phyloP scores from a whole-genome alignment of 768 basidiomycete species.

The Auricularia sp. region DNA sequence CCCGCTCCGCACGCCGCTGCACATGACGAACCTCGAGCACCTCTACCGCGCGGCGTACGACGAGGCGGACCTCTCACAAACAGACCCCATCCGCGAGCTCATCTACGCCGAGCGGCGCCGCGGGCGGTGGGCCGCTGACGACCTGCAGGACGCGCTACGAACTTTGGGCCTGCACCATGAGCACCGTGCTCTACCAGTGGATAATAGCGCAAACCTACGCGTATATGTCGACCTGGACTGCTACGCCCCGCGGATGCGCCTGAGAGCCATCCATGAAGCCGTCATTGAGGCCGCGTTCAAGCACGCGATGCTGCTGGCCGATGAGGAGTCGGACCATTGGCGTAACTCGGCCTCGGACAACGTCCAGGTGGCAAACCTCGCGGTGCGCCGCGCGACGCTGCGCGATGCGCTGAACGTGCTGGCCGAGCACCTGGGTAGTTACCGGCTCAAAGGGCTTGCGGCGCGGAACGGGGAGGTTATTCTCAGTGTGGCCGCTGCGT shows the following conservation, averaged over 20 bases:
- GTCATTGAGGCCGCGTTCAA: background rate
- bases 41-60: background rate
- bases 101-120: background rate
- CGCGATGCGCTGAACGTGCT: background rate
- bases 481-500: background rate
- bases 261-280: background rate
- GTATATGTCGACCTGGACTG: background rate
- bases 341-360: background rate
- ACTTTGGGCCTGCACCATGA: background rate
- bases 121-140: background rate
- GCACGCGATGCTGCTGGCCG: background rate
- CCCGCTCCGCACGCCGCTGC: background rate
- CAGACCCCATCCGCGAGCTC: background rate
- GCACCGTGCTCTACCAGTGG: background rate
- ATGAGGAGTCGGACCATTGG: background rate
- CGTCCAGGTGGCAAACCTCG: background rate
- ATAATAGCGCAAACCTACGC: background rate
- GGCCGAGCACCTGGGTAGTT: background rate
- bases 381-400: background rate
- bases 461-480: background rate
- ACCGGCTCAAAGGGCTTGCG: background rate
- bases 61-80: background rate
- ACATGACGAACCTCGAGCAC: background rate
- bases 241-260: background rate
- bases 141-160: background rate